Conservation (phyloP, 768 basidiomycete species). For the Termitomyces sp. region DNA sequence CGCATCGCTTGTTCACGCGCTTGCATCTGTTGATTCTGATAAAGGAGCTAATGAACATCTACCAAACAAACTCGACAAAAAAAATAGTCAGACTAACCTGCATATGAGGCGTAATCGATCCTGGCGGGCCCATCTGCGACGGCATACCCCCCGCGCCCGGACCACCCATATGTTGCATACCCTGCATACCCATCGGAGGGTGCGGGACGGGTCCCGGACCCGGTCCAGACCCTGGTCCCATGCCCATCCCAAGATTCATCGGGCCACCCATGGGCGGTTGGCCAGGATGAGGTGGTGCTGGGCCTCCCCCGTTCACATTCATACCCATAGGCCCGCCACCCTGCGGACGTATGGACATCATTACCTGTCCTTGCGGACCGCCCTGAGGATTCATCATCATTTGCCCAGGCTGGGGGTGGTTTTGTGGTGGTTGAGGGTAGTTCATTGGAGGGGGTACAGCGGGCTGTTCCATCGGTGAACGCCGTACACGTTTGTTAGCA, state of each 20-base stretch:
- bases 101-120: slow-evolving; percentile 37
- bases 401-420: slow-evolving; percentile 27
- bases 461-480: slow-evolving; percentile 48
- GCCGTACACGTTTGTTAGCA: slow-evolving; percentile 49
- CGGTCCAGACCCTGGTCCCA: slow-evolving; percentile 6
- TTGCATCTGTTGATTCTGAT: slow-evolving; percentile 19
- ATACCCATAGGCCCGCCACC: slow-evolving; percentile 20
- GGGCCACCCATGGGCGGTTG: slow-evolving; percentile 23
- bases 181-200: slow-evolving; percentile 18
- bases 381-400: slow-evolving; percentile 32
- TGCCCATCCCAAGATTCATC: slow-evolving; percentile 20
- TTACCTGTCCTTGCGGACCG: slow-evolving; percentile 33
- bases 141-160: slow-evolving; percentile 28
- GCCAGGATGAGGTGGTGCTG: slow-evolving; percentile 14
- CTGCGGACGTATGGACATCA: slow-evolving; percentile 34
- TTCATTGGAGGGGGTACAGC: slow-evolving; percentile 25
- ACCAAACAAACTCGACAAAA: not conserved
- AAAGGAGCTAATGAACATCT: not conserved
- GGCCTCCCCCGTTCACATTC: slow-evolving; percentile 25
- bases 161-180: slow-evolving; percentile 18
- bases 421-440: slow-evolving; percentile 20
- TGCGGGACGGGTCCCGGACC: slow-evolving; percentile 8
- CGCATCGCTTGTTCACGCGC: slow-evolving; percentile 12
- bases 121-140: slow-evolving; percentile 33
- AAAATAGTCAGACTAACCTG: slow-evolving; percentile 21